Evolutionary conservation across 1,284 basidiomycete genomes (phyloP), one percentile per base, ranked within the genome.

Genomic region (Trichosporon faecale): DNA sequence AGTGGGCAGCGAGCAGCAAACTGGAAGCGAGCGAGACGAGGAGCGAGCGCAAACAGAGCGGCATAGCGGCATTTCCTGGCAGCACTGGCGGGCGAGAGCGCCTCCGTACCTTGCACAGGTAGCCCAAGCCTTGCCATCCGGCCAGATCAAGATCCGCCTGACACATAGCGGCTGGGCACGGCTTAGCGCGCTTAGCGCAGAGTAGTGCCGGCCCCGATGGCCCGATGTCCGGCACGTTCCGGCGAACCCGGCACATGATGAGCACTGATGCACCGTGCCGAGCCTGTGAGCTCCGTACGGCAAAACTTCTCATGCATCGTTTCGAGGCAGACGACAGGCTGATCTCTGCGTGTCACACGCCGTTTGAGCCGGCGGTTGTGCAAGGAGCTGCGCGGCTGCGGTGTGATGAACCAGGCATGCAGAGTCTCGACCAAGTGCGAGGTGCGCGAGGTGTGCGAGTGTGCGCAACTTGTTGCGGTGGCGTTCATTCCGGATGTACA

Each of bases 401-500:
- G 49, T 52, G 49, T 52, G 49, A 52, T 52, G 23, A 21, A 23
- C 49, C 49, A 52, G 49, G 49, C 25, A 23, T 52, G 49, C 49
- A 9, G 49, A 25, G 49, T 21, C 49, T 44, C 40, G 40, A 9
- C 35, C 35, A 37, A 12, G 49, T 18, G 49, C 49, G 49, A 18
- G 16, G 18, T 8, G 44, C 44, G n/a, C 18, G 44, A n/a, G 49
- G 49, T 9, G 49, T 25, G 49, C 49, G 23, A 21, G 49, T 9
- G 49, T 25, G 49, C 49, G 23, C 49, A 9, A 23, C 49, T 52
- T 25, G 49, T 6, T 6, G 23, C n/a, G 49, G 29, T 61, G 57
- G 57, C 57, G 57, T 61, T 61, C 29, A 61, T 61, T 18, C 16
- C 57, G 57, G 57, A 31, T 61, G 27, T 61, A 33, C 57, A 61